Base-by-base conservation (phyloP, 257 asterid genomes). In the Plantago ovata region DNA sequence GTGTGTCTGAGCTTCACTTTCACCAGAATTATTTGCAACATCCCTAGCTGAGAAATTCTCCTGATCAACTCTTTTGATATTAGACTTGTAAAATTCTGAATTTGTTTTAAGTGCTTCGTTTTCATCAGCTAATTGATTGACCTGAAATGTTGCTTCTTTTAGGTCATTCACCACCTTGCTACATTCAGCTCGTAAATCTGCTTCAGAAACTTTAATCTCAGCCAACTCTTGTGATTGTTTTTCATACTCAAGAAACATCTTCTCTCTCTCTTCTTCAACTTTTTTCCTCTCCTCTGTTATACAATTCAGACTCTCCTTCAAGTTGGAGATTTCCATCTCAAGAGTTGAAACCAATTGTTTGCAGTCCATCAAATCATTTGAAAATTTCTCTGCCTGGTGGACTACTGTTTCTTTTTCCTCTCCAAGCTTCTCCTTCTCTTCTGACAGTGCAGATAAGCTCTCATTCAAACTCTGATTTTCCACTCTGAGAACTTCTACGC, bases 61-160 rank as follows among this genome's bases (percentile, higher is more conserved):
- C 42, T 39, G 60, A 63, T 68, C 77, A 55, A 69, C 42, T 41
- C 76, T 82, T 53, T 71, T 63, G 43, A 62, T 45, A 77, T 80
- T 71, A 20, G 64, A 61, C 72, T 72, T 73, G 69, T 74, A 76
- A 58, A 74, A 60, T 66, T 77, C 86, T 53, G 80, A 69, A 68
- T 74, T 82, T 64, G 75, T 77, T 60, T 60, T 79, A 48, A 87
- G 76, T 48, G 66, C 56, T 48, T 76, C 70, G 64, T 80, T 87
- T 69, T 84, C 91, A 72, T 76, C 79, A 13, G 66, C 69, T 52
- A 83, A 81, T 60, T 77, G 77, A 62, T 76, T 79, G 57, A 75
- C 56, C 64, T 41, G 75, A 71, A 49, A 48, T 53, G 69, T 68
- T 60, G 89, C 91, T 69, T 75, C 80, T 73, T 79, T 75, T 64